Percentiles rank a stretch among this genome's conserved stretches.
These are phyloP conservation scores for Collybia nuda DNA, from an alignment of 768 basidiomycete genomes.

Conservation along the genomic window DNA sequence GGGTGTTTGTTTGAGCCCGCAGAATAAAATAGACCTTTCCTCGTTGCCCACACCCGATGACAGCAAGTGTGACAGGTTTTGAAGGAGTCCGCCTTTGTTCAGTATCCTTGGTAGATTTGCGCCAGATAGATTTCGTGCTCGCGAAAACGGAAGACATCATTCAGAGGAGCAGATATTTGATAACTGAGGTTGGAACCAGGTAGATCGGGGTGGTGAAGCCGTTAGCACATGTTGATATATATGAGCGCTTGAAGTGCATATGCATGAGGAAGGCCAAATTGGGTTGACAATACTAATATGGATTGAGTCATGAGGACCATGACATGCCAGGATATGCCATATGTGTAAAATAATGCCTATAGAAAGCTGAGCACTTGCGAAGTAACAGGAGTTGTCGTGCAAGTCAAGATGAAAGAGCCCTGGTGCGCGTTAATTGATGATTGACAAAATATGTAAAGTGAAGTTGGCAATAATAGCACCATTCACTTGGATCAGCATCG, in stretches of 20 bases:
- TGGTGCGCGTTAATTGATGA: no score
- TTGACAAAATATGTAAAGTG: no score
- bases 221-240: no score
- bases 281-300: no score
- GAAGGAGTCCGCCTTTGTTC: constrained; percentile 1
- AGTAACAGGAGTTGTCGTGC: no score
- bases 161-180: background rate
- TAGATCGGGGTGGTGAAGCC: no score
- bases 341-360: no score
- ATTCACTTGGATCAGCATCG: background rate
- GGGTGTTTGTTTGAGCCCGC: background rate
- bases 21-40: constrained; percentile 52
- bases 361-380: no score
- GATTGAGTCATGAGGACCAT: background rate
- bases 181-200: background rate
- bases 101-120: constrained; percentile 21
- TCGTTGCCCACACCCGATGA: constrained; percentile 84
- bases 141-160: constrained; percentile 10
- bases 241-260: no score
- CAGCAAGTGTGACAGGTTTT: constrained; percentile 63
- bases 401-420: background rate
- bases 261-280: no score
- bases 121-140: constrained; percentile 35
- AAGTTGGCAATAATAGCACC: no score
- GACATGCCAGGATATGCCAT: background rate